phyloP scores from a whole-genome alignment of 202 grass and related monocot genomes.

The Miscanthus sacchariflorus region DNA sequence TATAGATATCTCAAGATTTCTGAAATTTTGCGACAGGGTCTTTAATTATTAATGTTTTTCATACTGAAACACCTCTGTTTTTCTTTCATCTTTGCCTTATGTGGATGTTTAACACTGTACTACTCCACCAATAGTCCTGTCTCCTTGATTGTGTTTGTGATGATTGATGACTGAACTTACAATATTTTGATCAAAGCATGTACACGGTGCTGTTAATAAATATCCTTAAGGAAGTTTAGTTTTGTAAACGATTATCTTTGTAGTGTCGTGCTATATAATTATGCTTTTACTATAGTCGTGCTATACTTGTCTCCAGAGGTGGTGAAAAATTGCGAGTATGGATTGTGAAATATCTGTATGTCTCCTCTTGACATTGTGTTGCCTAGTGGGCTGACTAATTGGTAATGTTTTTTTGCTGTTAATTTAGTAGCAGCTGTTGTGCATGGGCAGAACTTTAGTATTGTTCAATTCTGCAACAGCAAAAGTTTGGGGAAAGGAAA shows the following conservation, averaged over 20 bases:
- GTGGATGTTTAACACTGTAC: conserved; percentile 15
- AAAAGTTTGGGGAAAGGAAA: conserved; percentile 34
- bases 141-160: conserved; percentile 23
- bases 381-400: conserved; percentile 31
- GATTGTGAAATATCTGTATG: conserved; percentile 22
- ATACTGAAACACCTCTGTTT: conserved; percentile 23
- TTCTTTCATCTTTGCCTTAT: conserved; percentile 24
- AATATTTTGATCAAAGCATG: conserved; percentile 31
- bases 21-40: conserved; percentile 43
- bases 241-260: conserved; percentile 13
- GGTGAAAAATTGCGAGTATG: conserved; percentile 14
- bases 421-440: conserved; percentile 21
- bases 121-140: background rate
- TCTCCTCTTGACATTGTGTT: conserved; percentile 3
- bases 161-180: background rate
- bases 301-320: conserved; percentile 25
- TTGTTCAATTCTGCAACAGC: conserved; percentile 41
- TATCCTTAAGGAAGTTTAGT: conserved; percentile 20
- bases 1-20: conserved; percentile 35
- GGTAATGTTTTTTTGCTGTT: conserved; percentile 25
- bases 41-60: conserved; percentile 28
- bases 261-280: background rate
- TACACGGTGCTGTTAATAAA: background rate
- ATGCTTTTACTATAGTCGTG: conserved; percentile 24
- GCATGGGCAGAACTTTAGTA: conserved; percentile 21